Evolutionary conservation across 2,329 filamentous ascomycete species (phyloP), one percentile per base, ranked within the genome.

Genomic region (Madurella mycetomatis): DNA sequence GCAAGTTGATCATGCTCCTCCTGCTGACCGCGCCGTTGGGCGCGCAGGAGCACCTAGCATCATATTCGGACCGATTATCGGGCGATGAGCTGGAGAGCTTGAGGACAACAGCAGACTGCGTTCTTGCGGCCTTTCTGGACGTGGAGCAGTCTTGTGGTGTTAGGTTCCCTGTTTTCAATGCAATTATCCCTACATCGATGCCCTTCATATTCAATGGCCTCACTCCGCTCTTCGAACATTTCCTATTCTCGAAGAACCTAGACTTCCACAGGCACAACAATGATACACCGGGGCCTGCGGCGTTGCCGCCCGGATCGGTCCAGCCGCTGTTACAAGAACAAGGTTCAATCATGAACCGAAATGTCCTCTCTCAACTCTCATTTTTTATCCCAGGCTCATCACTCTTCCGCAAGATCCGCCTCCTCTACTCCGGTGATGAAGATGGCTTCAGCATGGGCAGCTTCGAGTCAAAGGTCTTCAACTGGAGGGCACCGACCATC

Each of bases 391-490:
- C 82, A 1, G 82, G 84, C 7, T 74, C 75, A 4, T 77, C 79
- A 1, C 75, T 91, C 5, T 90, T 90, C 66, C 75, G 82, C 11
- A 76, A 82, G 2, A 73, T 90, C 2, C 80, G 85, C 1, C 76
- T 83, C 1, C 73, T 91, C 0, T 91, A 90, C 65, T 85, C 84
- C 1, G 87, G 87, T 5, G 83, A 80, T 45, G 80, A 83, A 25
- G 82, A 85, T 12, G 87, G 87, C 5, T 91, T 90, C 69, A 88
- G 85, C 17, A 86, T 90, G 82, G 86, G 87, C 18, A 86, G 84
- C 52, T 90, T 90, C 59, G 85, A 90, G 65, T 80, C 84, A 17
- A 85, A 84, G 61, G 84, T 89, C 2, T 87, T 90, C 70, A 87
- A 90, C 66, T 91, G 87, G 87, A 77, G 81, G 41, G 86, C 86